Percentiles rank a stretch among this genome's conserved stretches.
Conservation (phyloP, 768 basidiomycete genomes). For the Boletus vinaceobasis region DNA sequence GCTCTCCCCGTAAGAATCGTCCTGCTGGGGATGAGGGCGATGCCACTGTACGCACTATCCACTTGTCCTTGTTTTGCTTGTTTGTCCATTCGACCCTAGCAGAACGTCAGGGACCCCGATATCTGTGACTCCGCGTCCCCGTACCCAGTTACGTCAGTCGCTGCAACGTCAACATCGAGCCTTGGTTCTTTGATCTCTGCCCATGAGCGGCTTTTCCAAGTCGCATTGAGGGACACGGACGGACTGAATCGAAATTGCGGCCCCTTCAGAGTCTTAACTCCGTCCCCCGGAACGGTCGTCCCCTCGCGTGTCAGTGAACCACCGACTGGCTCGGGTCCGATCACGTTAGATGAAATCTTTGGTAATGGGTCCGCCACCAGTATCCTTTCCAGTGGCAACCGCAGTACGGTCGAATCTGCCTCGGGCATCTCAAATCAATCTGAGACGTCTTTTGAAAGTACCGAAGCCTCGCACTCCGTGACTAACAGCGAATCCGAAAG, state of each 20-base stretch:
- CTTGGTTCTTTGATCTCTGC: conserved; percentile 28
- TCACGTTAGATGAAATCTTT: conserved; percentile 7
- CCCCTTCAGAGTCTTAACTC: not conserved
- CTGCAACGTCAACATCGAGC: conserved; percentile 27
- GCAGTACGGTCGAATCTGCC: not conserved
- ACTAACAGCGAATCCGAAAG: conserved; percentile 1
- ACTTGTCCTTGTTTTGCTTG: not conserved
- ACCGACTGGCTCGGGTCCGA: not conserved
- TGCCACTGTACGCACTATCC: conserved; percentile 11
- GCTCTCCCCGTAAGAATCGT: conserved; percentile 21
- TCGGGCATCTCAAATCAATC: not conserved
- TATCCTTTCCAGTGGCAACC: not conserved
- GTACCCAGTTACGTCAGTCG: conserved; percentile 17
- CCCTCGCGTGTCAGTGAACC: not conserved
- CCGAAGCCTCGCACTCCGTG: conserved; percentile 7
- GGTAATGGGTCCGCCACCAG: conserved; percentile 4
- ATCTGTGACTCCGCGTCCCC: conserved; percentile 1
- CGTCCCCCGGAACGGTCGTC: conserved; percentile 9
- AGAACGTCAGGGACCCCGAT: conserved; percentile 8
- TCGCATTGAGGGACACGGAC: conserved; percentile 10
- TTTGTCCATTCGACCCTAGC: conserved; percentile 5
- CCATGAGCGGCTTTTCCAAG: conserved; percentile 23
- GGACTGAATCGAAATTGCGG: not conserved
- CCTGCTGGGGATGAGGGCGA: conserved; percentile 2
- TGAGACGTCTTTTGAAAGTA: conserved; percentile 1